phyloP scores from a whole-genome alignment of 805 yeast genomes.

The Pichia phayaonensis region DNA sequence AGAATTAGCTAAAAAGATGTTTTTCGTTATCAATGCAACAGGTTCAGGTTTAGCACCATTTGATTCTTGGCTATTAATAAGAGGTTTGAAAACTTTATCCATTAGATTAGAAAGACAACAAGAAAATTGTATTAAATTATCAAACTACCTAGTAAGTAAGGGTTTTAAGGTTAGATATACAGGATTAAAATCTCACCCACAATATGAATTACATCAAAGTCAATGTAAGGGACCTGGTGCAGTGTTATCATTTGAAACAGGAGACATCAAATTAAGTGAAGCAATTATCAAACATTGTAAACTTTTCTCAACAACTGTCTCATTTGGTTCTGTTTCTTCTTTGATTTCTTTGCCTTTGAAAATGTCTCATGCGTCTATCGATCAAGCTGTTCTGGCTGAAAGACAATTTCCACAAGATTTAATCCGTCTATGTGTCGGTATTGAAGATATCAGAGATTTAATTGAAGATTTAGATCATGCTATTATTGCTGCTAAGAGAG shows the following conservation, averaged over 20 bases:
- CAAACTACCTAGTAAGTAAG: slow-evolving; percentile 56
- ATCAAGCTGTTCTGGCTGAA: slow-evolving; percentile 75
- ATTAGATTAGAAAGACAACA: slow-evolving; percentile 86
- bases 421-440: slow-evolving; percentile 85
- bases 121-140: slow-evolving; percentile 65
- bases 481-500: slow-evolving; percentile 51
- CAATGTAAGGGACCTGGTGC: slow-evolving; percentile 85
- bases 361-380: slow-evolving; percentile 97
- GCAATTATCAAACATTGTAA: slow-evolving; percentile 68
- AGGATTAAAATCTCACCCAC: slow-evolving; percentile 76
- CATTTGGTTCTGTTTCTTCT: slow-evolving; percentile 92
- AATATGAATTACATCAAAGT: slow-evolving; percentile 67
- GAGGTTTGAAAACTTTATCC: slow-evolving; percentile 86
- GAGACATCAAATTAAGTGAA: slow-evolving; percentile 56
- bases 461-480: slow-evolving; percentile 75
- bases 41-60: slow-evolving; percentile 92
- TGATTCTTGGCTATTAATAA: slow-evolving; percentile 80
- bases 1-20: slow-evolving; percentile 60
- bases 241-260: slow-evolving; percentile 84
- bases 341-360: slow-evolving; percentile 88
- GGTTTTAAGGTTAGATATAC: slow-evolving; percentile 83
- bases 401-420: slow-evolving; percentile 90
- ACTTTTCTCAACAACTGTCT: slow-evolving; percentile 82
- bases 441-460: slow-evolving; percentile 74
- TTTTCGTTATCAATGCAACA: slow-evolving; percentile 75